These are phyloP conservation scores for Tagetes erecta DNA, from an alignment of 129 eudicot genomes.

Conservation along the genomic window DNA sequence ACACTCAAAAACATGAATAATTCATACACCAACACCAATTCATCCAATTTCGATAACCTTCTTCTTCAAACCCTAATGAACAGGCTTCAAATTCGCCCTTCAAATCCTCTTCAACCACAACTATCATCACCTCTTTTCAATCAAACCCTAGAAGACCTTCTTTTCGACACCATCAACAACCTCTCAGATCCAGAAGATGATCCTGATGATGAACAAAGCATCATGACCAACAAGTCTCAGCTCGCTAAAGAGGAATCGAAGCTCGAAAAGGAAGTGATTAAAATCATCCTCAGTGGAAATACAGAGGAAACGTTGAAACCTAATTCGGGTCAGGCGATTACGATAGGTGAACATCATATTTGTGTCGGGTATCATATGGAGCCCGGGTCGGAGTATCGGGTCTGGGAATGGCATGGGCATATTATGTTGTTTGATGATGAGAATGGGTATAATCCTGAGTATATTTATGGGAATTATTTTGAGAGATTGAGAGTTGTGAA, in stretches of 20 bases:
- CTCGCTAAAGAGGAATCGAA: constrained; percentile 74
- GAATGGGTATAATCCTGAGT: constrained; percentile 79
- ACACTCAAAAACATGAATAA: background rate
- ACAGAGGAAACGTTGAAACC: constrained; percentile 69
- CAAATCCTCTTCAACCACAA: constrained; percentile 37
- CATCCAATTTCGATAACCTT: constrained; percentile 75
- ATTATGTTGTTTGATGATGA: constrained; percentile 90
- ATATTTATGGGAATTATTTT: constrained; percentile 88
- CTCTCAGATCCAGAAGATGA: constrained; percentile 48
- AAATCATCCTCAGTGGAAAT: constrained; percentile 55
- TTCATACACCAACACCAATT: constrained; percentile 45
- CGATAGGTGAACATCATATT: constrained; percentile 79
- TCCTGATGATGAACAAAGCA: constrained; percentile 38
- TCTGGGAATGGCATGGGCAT: constrained; percentile 98
- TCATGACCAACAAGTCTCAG: constrained; percentile 36
- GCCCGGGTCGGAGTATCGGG: constrained; percentile 73
- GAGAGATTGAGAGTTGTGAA: constrained; percentile 45
- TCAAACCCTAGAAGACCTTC: constrained; percentile 72
- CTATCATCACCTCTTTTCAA: constrained; percentile 39
- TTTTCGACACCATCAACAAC: constrained; percentile 54
- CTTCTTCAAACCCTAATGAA: constrained; percentile 79
- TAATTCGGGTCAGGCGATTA: constrained; percentile 87
- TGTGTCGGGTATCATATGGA: constrained; percentile 89
- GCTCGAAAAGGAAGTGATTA: constrained; percentile 74
- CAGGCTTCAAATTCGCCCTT: constrained; percentile 67